Evolutionary conservation across 495 filamentous ascomycete genomes (phyloP), one percentile per base, ranked within the genome.

Genomic region (Hypoxylon intermedium): DNA sequence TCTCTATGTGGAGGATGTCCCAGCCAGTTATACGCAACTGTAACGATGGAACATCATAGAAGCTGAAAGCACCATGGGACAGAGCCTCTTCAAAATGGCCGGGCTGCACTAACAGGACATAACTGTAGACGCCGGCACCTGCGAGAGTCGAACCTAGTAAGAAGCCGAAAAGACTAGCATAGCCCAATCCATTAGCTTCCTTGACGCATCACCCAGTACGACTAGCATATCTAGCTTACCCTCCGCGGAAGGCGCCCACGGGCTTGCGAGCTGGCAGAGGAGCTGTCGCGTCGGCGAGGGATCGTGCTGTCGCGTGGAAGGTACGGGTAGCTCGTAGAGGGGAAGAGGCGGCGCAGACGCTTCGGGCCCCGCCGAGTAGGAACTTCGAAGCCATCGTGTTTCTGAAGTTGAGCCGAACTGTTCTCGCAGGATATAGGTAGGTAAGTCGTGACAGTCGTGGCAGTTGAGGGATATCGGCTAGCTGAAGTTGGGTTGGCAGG

Each of bases 201-300:
- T 52, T 5, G 1, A 15, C 6, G 6, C 1, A 13, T 2, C 11
- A 37, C n/a, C 34, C n/a, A 37, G 34, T n/a, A 37, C 21, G 38
- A 24, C 21, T 38, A 42, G 36, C 23, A 19, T 6, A 20, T 19
- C 53, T 33, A 49, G 84, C 87, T 77, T 75, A 96, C 92, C 92
- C 93, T 81, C 92, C 93, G 63, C 93, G 85, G 75, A 97, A 93
- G 46, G 92, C 92, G 42, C 93, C 93, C 40, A 97, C 84, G 6
- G 93, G 93, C 74, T 89, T 95, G 65, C 85, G 83, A 43, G 82
- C 82, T 6, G 90, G 89, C 58, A 91, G 68, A 16, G 86, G 74
- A 46, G 71, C 48, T 7, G 71, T 50, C 34, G 66, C 68, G 37
- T 74, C 76, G 52, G 71, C 69, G 41, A 79, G 67, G 50, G 70